A percentile compares a stretch with the other conserved stretches of the same genome.
Conservation (phyloP, 495 filamentous ascomycete species). For the Daldinia bambusicola region DNA sequence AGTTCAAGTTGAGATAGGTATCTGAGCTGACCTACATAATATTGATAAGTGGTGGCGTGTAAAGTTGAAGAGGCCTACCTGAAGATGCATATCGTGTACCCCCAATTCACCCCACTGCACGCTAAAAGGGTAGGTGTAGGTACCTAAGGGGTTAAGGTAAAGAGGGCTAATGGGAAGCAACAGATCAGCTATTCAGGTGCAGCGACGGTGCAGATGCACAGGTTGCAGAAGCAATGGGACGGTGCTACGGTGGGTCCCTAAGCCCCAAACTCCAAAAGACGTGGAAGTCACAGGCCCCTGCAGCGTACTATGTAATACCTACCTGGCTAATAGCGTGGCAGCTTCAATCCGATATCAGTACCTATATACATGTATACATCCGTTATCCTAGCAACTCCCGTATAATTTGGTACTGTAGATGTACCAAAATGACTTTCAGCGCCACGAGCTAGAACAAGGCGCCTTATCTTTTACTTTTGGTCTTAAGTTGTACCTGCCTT, state of each 20-base stretch:
- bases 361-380: not conserved
- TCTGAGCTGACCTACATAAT: constrained; percentile 19
- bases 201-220: constrained; percentile 6
- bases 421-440: not conserved
- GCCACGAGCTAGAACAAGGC: constrained; percentile 14
- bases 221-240: constrained; percentile 5
- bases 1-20: not conserved
- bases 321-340: not conserved
- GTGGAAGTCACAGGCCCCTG: constrained; percentile 15
- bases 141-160: not conserved
- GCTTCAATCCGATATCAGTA: constrained; percentile 8
- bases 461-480: constrained; percentile 12
- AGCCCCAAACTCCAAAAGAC: constrained; percentile 21
- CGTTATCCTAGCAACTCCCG: not conserved
- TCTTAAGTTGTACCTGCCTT: constrained; percentile 12
- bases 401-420: not conserved
- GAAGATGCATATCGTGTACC: constrained; percentile 6
- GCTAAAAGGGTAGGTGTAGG: constrained; percentile 1
- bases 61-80: not conserved
- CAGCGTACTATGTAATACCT: constrained; percentile 18
- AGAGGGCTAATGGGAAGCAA: not conserved
- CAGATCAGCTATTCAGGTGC: not conserved
- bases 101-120: not conserved
- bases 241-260: constrained; percentile 14
- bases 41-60: constrained; percentile 34